Conservation (phyloP, 768 basidiomycete species). For the Boletus sensibilis region DNA sequence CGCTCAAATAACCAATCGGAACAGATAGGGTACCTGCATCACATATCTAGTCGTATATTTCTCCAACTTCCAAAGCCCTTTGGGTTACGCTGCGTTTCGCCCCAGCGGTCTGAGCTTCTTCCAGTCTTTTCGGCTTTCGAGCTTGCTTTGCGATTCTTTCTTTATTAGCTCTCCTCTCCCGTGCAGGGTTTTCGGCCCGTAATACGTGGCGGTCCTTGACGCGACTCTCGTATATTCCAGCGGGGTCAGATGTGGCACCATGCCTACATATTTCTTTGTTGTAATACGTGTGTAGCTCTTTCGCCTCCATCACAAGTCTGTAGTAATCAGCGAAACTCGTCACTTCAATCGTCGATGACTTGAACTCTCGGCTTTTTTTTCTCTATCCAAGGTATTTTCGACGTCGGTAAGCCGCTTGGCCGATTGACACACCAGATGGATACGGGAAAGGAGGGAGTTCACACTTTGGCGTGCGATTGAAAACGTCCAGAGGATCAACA, state of each 20-base stretch:
- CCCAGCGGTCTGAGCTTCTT: conserved; percentile 49
- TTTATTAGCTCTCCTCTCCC: conserved; percentile 53
- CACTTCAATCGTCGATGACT: no score
- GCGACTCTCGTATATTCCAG: conserved; percentile 58
- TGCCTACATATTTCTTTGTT: no score
- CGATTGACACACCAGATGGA: no score
- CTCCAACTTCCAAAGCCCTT: conserved; percentile 66
- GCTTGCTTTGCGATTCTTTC: conserved; percentile 49
- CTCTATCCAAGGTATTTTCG: no score
- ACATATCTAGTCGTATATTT: conserved; percentile 48
- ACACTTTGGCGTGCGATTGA: no score
- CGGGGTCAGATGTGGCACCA: conserved; percentile 59
- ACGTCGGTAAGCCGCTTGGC: no score
- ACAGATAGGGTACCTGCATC: background rate
- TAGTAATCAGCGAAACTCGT: no score
- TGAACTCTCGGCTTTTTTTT: no score
- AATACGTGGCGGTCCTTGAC: conserved; percentile 66
- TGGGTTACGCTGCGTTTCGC: conserved; percentile 50
- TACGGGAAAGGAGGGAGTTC: no score
- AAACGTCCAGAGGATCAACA: background rate
- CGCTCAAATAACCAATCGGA: conserved; percentile 1
- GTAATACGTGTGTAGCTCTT: no score
- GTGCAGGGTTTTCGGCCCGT: conserved; percentile 68
- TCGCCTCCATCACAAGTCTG: no score
- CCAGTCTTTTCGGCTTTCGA: conserved; percentile 42